Evolutionary conservation across 2,329 filamentous ascomycete species (phyloP).

Genomic region (Cordyceps cateniannulata): DNA sequence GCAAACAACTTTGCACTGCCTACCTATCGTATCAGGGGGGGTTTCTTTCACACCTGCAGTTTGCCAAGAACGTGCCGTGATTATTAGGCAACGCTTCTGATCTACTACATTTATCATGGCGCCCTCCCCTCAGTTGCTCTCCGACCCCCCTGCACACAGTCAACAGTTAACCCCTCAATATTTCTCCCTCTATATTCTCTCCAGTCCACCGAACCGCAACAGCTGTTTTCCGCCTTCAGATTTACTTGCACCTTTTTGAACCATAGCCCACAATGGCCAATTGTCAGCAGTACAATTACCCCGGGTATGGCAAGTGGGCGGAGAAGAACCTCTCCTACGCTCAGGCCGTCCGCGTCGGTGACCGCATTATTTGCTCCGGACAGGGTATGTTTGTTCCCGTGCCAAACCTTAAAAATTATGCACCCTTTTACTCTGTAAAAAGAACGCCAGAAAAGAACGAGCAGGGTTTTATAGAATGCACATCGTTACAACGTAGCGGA

Average conservation of each 20-base stretch:
- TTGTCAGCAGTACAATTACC: conserved; percentile 19
- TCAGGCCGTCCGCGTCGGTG: conserved; percentile 42
- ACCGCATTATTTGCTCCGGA: conserved; percentile 39
- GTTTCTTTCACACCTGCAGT: background rate
- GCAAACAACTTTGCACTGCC: background rate
- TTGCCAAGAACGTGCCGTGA: background rate
- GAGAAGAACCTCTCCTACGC: conserved; percentile 31
- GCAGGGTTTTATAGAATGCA: no score
- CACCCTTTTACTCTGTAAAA: no score
- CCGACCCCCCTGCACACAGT: background rate
- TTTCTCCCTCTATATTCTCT: background rate
- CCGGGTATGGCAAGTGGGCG: conserved; percentile 25
- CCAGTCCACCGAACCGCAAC: background rate
- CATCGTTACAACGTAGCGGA: no score
- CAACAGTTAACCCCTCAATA: background rate
- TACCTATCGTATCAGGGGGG: background rate
- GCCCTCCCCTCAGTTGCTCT: background rate
- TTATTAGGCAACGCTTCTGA: background rate
- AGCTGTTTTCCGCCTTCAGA: no score
- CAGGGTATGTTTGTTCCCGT: conserved; percentile 30
- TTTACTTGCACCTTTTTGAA: background rate
- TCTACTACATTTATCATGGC: background rate
- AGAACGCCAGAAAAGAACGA: background rate
- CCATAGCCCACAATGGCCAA: background rate
- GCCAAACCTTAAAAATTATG: background rate